These are phyloP conservation scores for Colletotrichum tamarilloi DNA, from an alignment of 2,329 filamentous ascomycete species.

Conservation along the genomic window DNA sequence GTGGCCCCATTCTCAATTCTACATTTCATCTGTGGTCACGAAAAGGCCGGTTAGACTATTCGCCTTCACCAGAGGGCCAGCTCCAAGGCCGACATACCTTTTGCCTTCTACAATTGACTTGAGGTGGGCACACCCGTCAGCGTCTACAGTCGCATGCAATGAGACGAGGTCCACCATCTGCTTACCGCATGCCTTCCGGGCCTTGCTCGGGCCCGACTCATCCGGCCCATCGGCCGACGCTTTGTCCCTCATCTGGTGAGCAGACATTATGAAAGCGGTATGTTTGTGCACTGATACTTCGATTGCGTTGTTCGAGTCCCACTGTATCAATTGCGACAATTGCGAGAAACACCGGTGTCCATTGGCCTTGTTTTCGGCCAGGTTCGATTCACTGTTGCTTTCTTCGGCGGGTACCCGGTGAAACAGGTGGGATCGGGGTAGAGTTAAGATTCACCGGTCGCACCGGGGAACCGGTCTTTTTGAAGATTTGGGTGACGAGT, in stretches of 20 bases:
- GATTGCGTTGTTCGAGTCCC: not conserved
- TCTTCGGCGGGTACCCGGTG: conserved; percentile 11
- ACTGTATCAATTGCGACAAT: not conserved
- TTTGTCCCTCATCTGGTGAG: not conserved
- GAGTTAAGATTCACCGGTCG: conserved; percentile 27
- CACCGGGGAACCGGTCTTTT: conserved; percentile 27
- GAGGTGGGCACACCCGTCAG: conserved; percentile 8
- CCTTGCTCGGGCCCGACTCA: conserved; percentile 38
- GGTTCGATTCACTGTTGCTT: not conserved
- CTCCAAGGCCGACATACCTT: conserved; percentile 35
- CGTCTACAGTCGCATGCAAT: conserved; percentile 7
- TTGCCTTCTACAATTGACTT: conserved; percentile 43
- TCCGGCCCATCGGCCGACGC: conserved; percentile 13
- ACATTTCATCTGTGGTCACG: conserved; percentile 47
- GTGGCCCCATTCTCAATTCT: conserved; percentile 46
- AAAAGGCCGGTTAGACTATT: not conserved
- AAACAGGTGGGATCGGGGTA: conserved; percentile 17
- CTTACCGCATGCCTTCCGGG: conserved; percentile 46
- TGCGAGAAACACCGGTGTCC: not conserved
- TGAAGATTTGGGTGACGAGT: conserved; percentile 11
- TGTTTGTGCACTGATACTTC: not conserved
- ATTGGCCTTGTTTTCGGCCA: not conserved
- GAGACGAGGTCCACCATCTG: not conserved
- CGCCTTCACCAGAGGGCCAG: not conserved
- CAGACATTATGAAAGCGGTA: not conserved